A percentile compares a stretch with the other conserved stretches of the same genome.
These are phyloP conservation scores for Tetrapisispora phaffii DNA, from an alignment of 805 yeast genomes.

Conservation along the genomic window DNA sequence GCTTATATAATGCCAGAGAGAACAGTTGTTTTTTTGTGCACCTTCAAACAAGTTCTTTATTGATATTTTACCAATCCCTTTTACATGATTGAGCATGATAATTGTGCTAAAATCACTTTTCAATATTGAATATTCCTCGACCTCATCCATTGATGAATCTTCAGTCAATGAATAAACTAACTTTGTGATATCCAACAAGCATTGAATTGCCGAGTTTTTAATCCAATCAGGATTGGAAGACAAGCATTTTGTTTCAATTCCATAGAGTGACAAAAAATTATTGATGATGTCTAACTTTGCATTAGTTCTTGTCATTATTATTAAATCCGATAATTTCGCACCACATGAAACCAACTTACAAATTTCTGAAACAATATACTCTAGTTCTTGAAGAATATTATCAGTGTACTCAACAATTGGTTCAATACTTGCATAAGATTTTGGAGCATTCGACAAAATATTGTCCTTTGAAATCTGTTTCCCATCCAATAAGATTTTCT, in stretches of 20 bases:
- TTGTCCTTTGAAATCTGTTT: not conserved
- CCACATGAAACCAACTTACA: slow-evolving; percentile 17
- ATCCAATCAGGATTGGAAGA: slow-evolving; percentile 45
- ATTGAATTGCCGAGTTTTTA: slow-evolving; percentile 27
- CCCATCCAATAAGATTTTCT: not conserved
- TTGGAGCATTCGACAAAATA: slow-evolving; percentile 3
- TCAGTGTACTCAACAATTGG: slow-evolving; percentile 11
- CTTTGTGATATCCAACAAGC: slow-evolving; percentile 41
- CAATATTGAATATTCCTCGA: slow-evolving; percentile 1
- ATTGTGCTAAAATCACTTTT: slow-evolving; percentile 23
- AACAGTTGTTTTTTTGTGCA: slow-evolving; percentile 7
- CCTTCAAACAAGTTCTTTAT: slow-evolving; percentile 15
- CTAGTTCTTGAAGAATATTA: slow-evolving; percentile 15
- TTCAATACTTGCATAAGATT: slow-evolving; percentile 9
- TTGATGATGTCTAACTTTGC: slow-evolving; percentile 35
- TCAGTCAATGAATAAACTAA: slow-evolving; percentile 14
- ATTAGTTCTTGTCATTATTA: slow-evolving; percentile 45
- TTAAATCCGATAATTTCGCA: slow-evolving; percentile 34
- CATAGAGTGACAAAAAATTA: slow-evolving; percentile 32
- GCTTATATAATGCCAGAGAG: slow-evolving; percentile 22
- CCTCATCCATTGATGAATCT: not conserved
- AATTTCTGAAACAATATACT: slow-evolving; percentile 17
- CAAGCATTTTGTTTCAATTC: slow-evolving; percentile 36
- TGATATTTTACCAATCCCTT: slow-evolving; percentile 18
- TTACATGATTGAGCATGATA: slow-evolving; percentile 17